Base-by-base conservation (phyloP, 768 basidiomycete species). In the Naganishia randhawae region DNA sequence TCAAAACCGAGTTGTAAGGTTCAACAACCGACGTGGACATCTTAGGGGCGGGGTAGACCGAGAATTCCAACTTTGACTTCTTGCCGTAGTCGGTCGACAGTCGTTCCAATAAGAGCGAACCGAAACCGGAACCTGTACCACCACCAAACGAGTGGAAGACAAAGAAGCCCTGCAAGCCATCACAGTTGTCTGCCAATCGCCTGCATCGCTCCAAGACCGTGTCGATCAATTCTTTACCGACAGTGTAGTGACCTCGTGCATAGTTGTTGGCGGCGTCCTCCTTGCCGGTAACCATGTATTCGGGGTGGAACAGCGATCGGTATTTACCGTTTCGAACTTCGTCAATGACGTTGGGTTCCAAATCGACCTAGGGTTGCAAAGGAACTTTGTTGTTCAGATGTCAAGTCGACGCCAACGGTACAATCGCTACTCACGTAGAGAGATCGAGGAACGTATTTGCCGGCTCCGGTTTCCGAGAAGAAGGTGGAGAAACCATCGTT, bases 181-280 rank as follows among this genome's bases (percentile, higher is more conserved):
- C 86, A 83, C 95, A 98, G 83, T 96, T 96, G 83, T 99, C 96
- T 62, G 94, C 91, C 71, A 99, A 87, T 73, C 91, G 89, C 80
- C 96, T 91, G 73, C 98, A 84, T 82, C 91, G 94, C 83, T 99
- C 96, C 87, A 97, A 90, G 65, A 96, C 94, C 51, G 85, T 85
- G 83, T 99, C 96, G 70, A 99, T 92, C 77, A 92, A 87, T 81
- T 98, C 96, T 83, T 98, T 99, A 75, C 96, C 96, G 77, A 99
- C 87, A 71, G 96, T 97, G 83, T 97, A 97, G 83, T 98, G 95
- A 71, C 95, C 95, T 81, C 95, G 93, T 72, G 95, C 95, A 83
- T 97, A 99, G 83, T 99, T 99, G 85, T 93, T 98, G 70, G 96
- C 96, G 67, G 96, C 96, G 80, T 99, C 96, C 83, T 99, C 96